Conservation (phyloP, 2,329 filamentous ascomycete genomes). For the Pseudopithomyces maydicus region DNA sequence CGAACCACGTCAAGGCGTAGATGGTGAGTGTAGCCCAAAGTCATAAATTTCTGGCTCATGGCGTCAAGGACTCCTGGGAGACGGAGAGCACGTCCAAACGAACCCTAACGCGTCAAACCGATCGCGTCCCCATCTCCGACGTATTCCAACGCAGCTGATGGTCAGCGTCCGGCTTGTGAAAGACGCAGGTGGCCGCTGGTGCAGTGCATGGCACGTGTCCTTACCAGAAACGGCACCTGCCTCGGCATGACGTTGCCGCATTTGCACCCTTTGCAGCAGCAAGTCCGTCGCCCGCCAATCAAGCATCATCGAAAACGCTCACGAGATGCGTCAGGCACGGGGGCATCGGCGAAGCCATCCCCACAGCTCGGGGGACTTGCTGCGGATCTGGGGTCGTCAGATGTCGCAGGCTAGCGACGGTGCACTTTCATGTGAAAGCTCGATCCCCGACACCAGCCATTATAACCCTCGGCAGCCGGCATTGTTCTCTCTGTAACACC, state of each 20-base stretch:
- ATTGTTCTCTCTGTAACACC: slow-evolving; percentile 27
- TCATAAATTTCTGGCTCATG: not conserved
- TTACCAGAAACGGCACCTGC: slow-evolving; percentile 13
- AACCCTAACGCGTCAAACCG: not conserved
- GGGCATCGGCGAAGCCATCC: slow-evolving; percentile 23
- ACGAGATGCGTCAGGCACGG: slow-evolving; percentile 35
- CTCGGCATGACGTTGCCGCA: slow-evolving; percentile 42
- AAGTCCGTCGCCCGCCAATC: slow-evolving; percentile 37
- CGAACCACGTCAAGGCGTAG: too few relatives aligned
- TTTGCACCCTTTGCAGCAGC: slow-evolving; percentile 26
- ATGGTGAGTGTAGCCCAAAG: not conserved
- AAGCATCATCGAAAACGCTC: slow-evolving; percentile 24
- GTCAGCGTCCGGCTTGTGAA: slow-evolving; percentile 10
- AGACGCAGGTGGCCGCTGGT: not conserved
- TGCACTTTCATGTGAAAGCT: slow-evolving; percentile 44
- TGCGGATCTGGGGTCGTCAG: slow-evolving; percentile 29
- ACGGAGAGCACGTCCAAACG: not conserved
- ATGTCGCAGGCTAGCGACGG: slow-evolving; percentile 21
- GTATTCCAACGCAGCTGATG: slow-evolving; percentile 4
- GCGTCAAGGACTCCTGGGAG: not conserved
- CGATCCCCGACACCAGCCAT: slow-evolving; percentile 26
- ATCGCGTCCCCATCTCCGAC: slow-evolving; percentile 5
- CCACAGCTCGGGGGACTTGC: slow-evolving; percentile 16
- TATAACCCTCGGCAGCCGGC: slow-evolving; percentile 20
- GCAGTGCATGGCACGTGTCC: slow-evolving; percentile 2